Conservation (phyloP, 345 rosid species). For the Erodium maritimum region DNA sequence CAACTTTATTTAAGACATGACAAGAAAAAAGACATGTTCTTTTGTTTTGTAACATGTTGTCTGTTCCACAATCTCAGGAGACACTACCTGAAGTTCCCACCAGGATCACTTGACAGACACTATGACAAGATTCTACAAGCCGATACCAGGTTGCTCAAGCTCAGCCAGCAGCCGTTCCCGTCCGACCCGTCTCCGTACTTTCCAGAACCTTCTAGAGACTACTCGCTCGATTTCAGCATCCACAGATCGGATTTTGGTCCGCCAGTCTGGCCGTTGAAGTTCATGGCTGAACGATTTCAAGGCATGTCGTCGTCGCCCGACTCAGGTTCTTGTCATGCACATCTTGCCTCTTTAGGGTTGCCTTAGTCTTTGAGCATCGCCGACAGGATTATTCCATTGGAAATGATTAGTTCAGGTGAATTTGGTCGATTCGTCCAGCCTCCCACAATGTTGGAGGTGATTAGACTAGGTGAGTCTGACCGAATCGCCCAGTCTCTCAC, state of each 20-base stretch:
- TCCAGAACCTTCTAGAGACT: not conserved
- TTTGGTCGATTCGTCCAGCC: no score
- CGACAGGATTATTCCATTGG: no score
- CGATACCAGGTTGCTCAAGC: constrained; percentile 18
- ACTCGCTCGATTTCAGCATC: not conserved
- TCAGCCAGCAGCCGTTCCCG: constrained; percentile 25
- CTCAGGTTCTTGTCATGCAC: not conserved
- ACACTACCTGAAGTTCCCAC: constrained; percentile 32
- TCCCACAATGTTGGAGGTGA: no score
- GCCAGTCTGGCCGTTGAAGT: not conserved
- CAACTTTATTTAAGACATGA: no score
- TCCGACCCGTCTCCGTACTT: constrained; percentile 15
- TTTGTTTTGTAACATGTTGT: not conserved
- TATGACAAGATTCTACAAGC: constrained; percentile 33
- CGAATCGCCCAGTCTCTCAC: no score
- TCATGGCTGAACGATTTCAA: no score
- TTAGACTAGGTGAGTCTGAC: no score
- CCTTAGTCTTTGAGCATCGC: no score
- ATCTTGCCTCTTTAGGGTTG: no score
- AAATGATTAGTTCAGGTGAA: no score
- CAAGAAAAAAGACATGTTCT: not conserved
- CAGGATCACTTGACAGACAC: constrained; percentile 34
- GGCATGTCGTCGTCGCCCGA: not conserved
- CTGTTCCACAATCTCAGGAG: constrained; percentile 24
- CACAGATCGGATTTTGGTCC: not conserved